Evolutionary conservation across 2,329 filamentous ascomycete species (phyloP).

Genomic region (Apiospora saccharicola): DNA sequence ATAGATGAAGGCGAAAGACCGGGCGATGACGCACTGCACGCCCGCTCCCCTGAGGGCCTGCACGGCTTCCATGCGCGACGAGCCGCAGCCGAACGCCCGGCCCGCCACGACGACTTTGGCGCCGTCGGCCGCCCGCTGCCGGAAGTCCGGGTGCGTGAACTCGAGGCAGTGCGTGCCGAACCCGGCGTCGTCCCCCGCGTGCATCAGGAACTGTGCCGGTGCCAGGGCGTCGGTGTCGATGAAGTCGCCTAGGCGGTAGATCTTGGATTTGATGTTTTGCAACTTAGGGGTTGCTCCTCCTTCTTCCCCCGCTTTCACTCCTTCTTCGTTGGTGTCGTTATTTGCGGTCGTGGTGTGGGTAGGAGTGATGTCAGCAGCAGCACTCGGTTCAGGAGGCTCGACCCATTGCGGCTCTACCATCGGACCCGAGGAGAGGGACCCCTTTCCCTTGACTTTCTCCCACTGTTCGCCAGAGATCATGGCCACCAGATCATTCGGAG

Average conservation of each 20-base stretch:
- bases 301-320: background rate
- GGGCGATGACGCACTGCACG: conserved; percentile 52
- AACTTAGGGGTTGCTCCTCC: background rate
- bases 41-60: conserved; percentile 47
- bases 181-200: conserved; percentile 40
- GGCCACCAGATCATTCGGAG: conserved; percentile 45
- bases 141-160: conserved; percentile 50
- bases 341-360: background rate
- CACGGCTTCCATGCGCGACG: conserved; percentile 53
- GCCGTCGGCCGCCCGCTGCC: conserved; percentile 44
- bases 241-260: conserved; percentile 52
- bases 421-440: conserved; percentile 27
- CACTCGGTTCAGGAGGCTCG: conserved; percentile 25
- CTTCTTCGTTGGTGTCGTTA: too few species aligned
- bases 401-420: conserved; percentile 28
- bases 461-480: conserved; percentile 33
- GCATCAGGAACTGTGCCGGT: conserved; percentile 47
- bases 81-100: conserved; percentile 54
- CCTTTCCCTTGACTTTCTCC: conserved; percentile 33
- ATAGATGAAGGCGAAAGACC: conserved; percentile 55
- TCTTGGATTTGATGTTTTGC: conserved; percentile 42
- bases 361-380: background rate
- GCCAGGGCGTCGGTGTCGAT: conserved; percentile 54
- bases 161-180: conserved; percentile 50
- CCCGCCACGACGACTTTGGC: conserved; percentile 53